Evolutionary conservation across 441 rosid genomes (phyloP), one percentile per base, ranked within the genome.

Genomic region (Arabidopsis lyrata): DNA sequence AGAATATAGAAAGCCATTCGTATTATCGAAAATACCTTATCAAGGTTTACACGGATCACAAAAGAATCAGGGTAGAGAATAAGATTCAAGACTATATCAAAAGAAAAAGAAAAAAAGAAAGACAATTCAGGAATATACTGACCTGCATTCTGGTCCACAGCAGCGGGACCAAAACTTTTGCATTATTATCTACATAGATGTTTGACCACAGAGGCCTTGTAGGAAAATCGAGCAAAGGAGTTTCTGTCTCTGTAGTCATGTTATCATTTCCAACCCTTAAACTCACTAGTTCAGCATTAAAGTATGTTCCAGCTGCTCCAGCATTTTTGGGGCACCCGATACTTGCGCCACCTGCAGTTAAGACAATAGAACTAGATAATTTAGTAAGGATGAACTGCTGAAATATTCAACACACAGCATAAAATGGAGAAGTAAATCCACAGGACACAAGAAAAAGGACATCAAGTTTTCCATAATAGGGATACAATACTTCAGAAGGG

Each of bases 71-170:
- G 42, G 57, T 5, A 47, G 29, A 38, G 8, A 63, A 56, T 61
- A 55, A 8, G n/a, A 49, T 12, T 61, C 63, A 66, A 15, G 53
- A 61, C 13, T 15, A 12, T 41, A 12, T 41, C 3, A 13, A 31
- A 48, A 55, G 22, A 15, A 2, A 44, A 22, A 29, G 8, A 2
- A 5, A 14, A 14, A 35, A 35, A 35, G 1, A 8, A 8, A 45
- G 50, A 41, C 29, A 64, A 64, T 49, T 70, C 27, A 44, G 32
- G 31, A 66, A 72, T 59, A 44, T 55, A 58, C 72, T 58, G 71
- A 95, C 99, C 97, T 95, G 99, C 87, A 95, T 93, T 83, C 99
- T 88, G 65, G 88, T 87, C 99, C 99, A 95, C 72, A 86, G 93
- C 66, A 95, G 83, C 18, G 97, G 99, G 77, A 95, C 97, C 87